Evolutionary conservation across 78 protist genomes (phyloP).

Genomic region (Dictyostelium citrinum): DNA sequence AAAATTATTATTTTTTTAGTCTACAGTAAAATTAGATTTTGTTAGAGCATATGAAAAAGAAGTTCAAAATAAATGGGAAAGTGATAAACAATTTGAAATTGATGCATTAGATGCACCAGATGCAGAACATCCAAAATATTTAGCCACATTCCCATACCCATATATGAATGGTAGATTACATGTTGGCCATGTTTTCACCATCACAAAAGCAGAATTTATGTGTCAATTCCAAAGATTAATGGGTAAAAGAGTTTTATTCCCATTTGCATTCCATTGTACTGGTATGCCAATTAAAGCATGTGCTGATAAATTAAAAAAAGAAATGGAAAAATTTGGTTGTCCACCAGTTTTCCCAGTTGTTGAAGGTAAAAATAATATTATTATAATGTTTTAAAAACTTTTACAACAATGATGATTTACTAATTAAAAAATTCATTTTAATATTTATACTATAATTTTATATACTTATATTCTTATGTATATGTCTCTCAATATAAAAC

Average conservation of each 20-base stretch:
- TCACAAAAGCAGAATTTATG: conserved; percentile 98
- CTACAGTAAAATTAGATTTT: conserved; percentile 84
- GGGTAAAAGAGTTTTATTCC: conserved; percentile 97
- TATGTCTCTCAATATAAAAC: no score
- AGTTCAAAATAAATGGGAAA: conserved; percentile 79
- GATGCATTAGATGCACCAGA: conserved; percentile 67
- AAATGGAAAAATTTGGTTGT: conserved; percentile 86
- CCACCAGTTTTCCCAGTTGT: conserved; percentile 93
- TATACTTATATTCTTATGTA: no score
- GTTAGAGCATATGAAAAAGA: conserved; percentile 76
- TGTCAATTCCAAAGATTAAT: conserved; percentile 93
- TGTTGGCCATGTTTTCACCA: conserved; percentile 98
- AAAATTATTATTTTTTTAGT: conserved; percentile 44
- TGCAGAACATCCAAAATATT: conserved; percentile 65
- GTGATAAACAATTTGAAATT: conserved; percentile 41
- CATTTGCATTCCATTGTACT: conserved; percentile 99
- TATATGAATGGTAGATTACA: conserved; percentile 99
- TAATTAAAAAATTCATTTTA: no score
- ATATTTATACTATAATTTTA: no score
- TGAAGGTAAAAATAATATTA: background rate
- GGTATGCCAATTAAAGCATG: conserved; percentile 99
- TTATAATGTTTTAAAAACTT: no score
- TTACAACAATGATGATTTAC: no score
- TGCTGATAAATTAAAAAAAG: conserved; percentile 92
- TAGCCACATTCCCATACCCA: conserved; percentile 94